Conservation (phyloP, 2,329 filamentous ascomycete species). For the Apiospora malaysiana region DNA sequence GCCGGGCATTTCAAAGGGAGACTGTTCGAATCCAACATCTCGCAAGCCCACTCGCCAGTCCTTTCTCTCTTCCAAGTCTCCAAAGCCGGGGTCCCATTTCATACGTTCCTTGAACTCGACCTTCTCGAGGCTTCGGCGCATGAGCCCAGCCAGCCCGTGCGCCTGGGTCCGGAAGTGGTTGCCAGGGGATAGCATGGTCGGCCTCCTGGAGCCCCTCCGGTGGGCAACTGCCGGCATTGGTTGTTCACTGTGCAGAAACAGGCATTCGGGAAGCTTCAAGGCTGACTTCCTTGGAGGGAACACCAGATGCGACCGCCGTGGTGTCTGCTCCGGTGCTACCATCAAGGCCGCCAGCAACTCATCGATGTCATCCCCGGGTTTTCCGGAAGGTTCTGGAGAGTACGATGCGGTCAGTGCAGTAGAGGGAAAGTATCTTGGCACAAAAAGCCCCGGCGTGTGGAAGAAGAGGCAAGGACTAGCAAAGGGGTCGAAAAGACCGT, state of each 20-base stretch:
- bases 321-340: slow-evolving; percentile 22
- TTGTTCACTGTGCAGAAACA: slow-evolving; percentile 53
- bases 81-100: slow-evolving; percentile 48
- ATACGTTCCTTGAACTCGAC: slow-evolving; percentile 50
- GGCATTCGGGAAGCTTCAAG: slow-evolving; percentile 54
- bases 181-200: slow-evolving; percentile 32
- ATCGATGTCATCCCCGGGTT: background rate
- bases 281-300: slow-evolving; percentile 56
- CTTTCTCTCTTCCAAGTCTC: slow-evolving; percentile 42
- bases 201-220: slow-evolving; percentile 29
- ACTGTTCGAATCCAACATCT: slow-evolving; percentile 43
- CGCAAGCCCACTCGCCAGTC: slow-evolving; percentile 45
- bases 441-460: slow-evolving; percentile 54
- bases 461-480: slow-evolving; percentile 65
- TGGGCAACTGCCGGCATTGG: slow-evolving; percentile 30
- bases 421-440: slow-evolving; percentile 52
- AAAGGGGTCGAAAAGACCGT: slow-evolving; percentile 63
- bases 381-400: background rate
- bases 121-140: slow-evolving; percentile 55
- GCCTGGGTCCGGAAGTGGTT: slow-evolving; percentile 57
- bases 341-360: background rate
- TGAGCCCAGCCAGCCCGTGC: slow-evolving; percentile 50
- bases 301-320: slow-evolving; percentile 49
- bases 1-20: slow-evolving; percentile 24
- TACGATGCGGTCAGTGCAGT: slow-evolving; percentile 35